Conservation (phyloP, 1,284 basidiomycete species). For the Cutaneotrichosporon sp. region DNA sequence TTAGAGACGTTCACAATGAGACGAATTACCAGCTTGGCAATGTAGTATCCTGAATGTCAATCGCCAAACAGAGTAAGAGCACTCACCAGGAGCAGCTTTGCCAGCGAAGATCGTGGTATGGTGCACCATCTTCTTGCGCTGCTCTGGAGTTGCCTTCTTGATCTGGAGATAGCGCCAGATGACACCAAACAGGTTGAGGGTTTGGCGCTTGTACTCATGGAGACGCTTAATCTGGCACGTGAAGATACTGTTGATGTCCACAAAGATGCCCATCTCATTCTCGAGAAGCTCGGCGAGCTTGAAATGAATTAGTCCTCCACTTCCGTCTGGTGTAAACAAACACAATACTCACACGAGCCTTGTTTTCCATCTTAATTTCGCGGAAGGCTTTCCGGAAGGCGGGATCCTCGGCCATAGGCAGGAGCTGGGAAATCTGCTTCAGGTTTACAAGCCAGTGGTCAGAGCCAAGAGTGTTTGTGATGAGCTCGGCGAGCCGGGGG, state of each 20-base stretch:
- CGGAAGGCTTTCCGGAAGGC: constrained; percentile 73
- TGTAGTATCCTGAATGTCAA: constrained; percentile 42
- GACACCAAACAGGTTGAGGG: constrained; percentile 57
- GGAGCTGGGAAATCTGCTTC: constrained; percentile 42
- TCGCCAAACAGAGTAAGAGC: neutral
- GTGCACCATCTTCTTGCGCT: constrained; percentile 61
- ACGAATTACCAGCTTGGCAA: constrained; percentile 67
- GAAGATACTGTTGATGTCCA: constrained; percentile 73
- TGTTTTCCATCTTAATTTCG: constrained; percentile 78
- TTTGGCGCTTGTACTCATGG: constrained; percentile 63
- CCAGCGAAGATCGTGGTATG: constrained; percentile 86
- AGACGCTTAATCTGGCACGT: constrained; percentile 84
- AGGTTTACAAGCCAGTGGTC: constrained; percentile 70
- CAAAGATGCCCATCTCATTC: constrained; percentile 61
- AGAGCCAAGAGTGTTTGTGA: constrained; percentile 70
- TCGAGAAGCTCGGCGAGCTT: constrained; percentile 66
- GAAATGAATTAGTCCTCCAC: no score
- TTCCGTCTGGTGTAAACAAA: constrained; percentile 12
- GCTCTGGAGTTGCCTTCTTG: constrained; percentile 68
- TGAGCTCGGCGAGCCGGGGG: constrained; percentile 72
- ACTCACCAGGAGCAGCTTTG: constrained; percentile 48
- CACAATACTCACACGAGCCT: constrained; percentile 56
- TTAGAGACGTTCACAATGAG: constrained; percentile 83
- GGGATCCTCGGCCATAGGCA: constrained; percentile 62
- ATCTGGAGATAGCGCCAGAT: constrained; percentile 77